phyloP scores from a whole-genome alignment of 306 rosid genomes.

The Sesbania bispinosa region DNA sequence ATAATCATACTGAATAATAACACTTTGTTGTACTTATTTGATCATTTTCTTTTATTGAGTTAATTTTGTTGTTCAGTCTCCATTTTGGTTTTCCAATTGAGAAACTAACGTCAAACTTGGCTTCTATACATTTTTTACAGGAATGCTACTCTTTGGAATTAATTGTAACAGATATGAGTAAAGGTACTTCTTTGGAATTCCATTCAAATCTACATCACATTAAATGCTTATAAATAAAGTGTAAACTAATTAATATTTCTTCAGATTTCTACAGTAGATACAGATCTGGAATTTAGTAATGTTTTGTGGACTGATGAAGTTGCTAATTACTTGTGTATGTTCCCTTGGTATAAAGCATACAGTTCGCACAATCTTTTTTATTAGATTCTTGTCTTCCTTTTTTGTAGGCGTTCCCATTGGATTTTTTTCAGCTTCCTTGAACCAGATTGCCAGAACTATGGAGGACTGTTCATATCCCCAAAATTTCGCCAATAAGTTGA shows the following conservation, averaged over 20 bases:
- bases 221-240: not conserved
- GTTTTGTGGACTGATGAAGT: not conserved
- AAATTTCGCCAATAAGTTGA: constrained; percentile 41
- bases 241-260: not conserved
- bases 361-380: not conserved
- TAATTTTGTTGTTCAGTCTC: not conserved
- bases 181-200: constrained; percentile 52
- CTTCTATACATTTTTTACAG: constrained; percentile 44
- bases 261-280: not conserved
- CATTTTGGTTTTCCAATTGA: constrained; percentile 10
- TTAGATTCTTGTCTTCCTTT: constrained; percentile 16
- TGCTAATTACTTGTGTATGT: constrained; percentile 10
- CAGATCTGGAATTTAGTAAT: not conserved
- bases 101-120: constrained; percentile 25
- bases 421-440: constrained; percentile 72
- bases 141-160: constrained; percentile 64
- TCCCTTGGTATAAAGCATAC: not conserved
- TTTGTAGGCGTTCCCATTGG: constrained; percentile 73
- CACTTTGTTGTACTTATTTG: not conserved
- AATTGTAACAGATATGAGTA: constrained; percentile 76
- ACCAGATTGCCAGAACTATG: constrained; percentile 52
- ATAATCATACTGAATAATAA: too few species aligned
- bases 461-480: constrained; percentile 43
- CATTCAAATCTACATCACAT: constrained; percentile 17
- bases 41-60: not conserved